These are phyloP conservation scores for Alternaria brassicae DNA, from an alignment of 2,329 filamentous ascomycete species.

Conservation along the genomic window DNA sequence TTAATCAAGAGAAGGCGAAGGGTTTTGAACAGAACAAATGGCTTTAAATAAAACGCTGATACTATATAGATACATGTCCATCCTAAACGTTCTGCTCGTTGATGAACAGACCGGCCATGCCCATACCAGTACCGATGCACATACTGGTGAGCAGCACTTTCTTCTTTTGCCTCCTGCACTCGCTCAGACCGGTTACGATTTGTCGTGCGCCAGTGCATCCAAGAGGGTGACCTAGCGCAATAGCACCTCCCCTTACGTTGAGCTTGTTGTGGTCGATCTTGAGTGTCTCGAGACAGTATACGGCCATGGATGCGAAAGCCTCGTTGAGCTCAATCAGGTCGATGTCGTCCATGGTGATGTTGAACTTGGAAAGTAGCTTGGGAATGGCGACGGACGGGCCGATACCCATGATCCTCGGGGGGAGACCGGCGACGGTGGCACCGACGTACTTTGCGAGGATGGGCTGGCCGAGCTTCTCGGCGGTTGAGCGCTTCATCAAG, in stretches of 20 bases:
- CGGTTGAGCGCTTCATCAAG: conserved; percentile 92
- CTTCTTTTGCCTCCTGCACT: conserved; percentile 83
- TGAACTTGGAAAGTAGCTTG: conserved; percentile 84
- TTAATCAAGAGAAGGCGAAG: not conserved
- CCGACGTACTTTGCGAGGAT: conserved; percentile 95
- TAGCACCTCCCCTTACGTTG: conserved; percentile 82
- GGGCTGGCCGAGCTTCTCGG: conserved; percentile 84
- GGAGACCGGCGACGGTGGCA: conserved; percentile 86
- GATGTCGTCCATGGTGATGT: conserved; percentile 79
- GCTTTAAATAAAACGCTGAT: not conserved
- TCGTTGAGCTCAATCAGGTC: conserved; percentile 96
- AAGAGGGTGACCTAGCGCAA: conserved; percentile 83
- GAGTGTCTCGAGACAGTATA: conserved; percentile 78
- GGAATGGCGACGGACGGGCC: conserved; percentile 74
- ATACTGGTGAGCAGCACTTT: conserved; percentile 92
- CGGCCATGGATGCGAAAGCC: conserved; percentile 96
- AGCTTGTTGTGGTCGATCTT: conserved; percentile 77
- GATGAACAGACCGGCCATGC: conserved; percentile 71
- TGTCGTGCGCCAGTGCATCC: conserved; percentile 79
- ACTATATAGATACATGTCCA: too few relatives aligned
- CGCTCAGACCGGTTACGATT: conserved; percentile 88
- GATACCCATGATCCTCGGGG: conserved; percentile 97
- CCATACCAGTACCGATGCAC: conserved; percentile 75
- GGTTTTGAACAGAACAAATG: not conserved
- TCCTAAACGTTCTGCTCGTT: conserved; percentile 61